Evolutionary conservation across 2,329 filamentous ascomycete species (phyloP).

Genomic region (Aspergillus novoparasiticus): DNA sequence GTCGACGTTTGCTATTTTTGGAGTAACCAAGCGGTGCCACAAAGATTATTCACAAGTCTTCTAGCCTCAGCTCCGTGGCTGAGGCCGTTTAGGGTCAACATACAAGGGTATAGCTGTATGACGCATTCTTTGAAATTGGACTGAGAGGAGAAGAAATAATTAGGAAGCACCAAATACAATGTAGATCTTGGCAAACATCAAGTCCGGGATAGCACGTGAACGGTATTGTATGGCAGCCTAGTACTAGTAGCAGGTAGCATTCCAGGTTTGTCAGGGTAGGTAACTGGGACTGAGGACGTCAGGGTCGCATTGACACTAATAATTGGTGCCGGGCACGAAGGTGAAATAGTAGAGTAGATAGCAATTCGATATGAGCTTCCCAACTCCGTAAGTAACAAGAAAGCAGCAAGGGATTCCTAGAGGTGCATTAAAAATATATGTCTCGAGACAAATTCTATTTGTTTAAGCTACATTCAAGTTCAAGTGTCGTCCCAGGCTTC

Average conservation of each 20-base stretch:
- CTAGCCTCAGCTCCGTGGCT: not conserved
- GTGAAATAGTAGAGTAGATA: not conserved
- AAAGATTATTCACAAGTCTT: not conserved
- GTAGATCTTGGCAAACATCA: not conserved
- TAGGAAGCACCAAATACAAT: not conserved
- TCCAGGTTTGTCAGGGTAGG: too few relatives aligned
- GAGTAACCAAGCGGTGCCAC: not conserved
- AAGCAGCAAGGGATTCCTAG: not conserved
- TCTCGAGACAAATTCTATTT: not conserved
- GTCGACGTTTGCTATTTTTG: not conserved
- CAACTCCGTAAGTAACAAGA: too few relatives aligned
- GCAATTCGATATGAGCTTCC: not conserved
- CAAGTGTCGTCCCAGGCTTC: not conserved
- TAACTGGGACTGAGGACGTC: too few relatives aligned
- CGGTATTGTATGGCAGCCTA: too few relatives aligned
- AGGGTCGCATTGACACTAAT: not conserved
- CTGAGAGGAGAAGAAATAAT: not conserved
- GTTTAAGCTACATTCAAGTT: conserved; percentile 1
- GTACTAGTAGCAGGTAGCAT: too few relatives aligned
- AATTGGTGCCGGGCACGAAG: not conserved
- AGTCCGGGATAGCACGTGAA: too few relatives aligned
- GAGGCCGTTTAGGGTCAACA: not conserved
- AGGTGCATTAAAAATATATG: conserved; percentile 1
- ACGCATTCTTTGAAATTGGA: not conserved
- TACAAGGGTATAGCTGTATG: not conserved